Percentiles rank a stretch among this genome's conserved stretches.
Conservation (phyloP, 139 green algal species). For the Zygnema circumcarinatum region DNA sequence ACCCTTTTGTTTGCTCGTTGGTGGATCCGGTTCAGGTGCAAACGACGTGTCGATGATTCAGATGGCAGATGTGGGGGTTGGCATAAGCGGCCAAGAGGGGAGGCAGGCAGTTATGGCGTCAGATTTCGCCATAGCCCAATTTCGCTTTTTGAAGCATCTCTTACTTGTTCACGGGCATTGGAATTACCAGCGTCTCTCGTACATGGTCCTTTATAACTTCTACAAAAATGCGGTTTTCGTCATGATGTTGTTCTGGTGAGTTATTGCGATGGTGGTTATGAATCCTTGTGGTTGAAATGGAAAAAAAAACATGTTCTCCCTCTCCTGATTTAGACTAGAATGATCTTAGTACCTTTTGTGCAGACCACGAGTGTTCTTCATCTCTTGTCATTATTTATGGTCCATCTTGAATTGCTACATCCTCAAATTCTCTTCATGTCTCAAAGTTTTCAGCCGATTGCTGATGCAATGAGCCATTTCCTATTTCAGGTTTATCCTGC, state of each 20-base stretch:
- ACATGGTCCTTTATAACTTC: slow-evolving; percentile 70
- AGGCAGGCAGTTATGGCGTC: slow-evolving; percentile 64
- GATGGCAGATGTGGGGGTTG: slow-evolving; percentile 65
- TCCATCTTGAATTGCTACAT: too few relatives aligned
- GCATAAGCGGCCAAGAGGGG: slow-evolving; percentile 66
- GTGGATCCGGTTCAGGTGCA: slow-evolving; percentile 53
- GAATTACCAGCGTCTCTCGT: slow-evolving; percentile 61
- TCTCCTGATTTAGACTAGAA: slow-evolving; percentile 14
- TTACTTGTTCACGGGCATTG: slow-evolving; percentile 66
- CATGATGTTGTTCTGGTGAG: slow-evolving; percentile 57
- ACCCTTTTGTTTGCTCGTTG: not conserved
- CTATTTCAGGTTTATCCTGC: slow-evolving; percentile 46
- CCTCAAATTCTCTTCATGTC: too few relatives aligned
- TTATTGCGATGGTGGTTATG: too few relatives aligned
- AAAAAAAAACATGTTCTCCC: not conserved
- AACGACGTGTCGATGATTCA: slow-evolving; percentile 73
- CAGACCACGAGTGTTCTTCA: too few relatives aligned
- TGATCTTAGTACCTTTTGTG: too few relatives aligned
- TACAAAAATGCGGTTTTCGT: slow-evolving; percentile 68
- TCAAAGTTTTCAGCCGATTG: too few relatives aligned
- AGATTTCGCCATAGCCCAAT: slow-evolving; percentile 69
- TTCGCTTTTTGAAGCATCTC: slow-evolving; percentile 59
- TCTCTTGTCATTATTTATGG: too few relatives aligned
- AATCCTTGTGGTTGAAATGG: not conserved
- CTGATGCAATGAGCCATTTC: too few relatives aligned